Percentiles rank a stretch among this genome's conserved stretches.
Evolutionary conservation across 1,139 yeast genomes (phyloP).

Genomic region (Sporopachydermia cereana): DNA sequence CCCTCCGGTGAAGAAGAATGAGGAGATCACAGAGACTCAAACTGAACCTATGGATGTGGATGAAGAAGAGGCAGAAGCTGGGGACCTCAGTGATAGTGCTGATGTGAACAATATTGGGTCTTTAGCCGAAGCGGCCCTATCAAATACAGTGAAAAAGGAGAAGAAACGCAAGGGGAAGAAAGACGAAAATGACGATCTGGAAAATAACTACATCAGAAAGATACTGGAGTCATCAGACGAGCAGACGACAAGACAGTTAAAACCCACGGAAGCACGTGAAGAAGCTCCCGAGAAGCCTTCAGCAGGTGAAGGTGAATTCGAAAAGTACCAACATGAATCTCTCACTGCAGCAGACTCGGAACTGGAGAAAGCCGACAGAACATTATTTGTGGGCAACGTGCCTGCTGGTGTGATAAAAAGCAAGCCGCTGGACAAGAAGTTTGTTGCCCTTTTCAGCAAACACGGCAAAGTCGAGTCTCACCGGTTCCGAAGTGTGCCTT

Average conservation of each 20-base stretch:
- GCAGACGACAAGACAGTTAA: constrained; percentile 15
- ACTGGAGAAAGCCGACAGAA: constrained; percentile 74
- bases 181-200: constrained; percentile 15
- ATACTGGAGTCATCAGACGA: constrained; percentile 13
- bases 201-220: constrained; percentile 11
- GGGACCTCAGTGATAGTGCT: constrained; percentile 11
- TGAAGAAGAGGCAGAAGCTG: constrained; percentile 13
- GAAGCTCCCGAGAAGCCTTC: constrained; percentile 24
- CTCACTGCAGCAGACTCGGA: constrained; percentile 54
- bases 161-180: constrained; percentile 12
- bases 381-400: constrained; percentile 85
- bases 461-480: constrained; percentile 59
- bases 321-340: constrained; percentile 20
- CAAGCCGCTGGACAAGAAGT: constrained; percentile 47
- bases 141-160: constrained; percentile 14
- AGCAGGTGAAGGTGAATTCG: constrained; percentile 13
- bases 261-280: constrained; percentile 9
- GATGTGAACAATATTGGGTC: constrained; percentile 24
- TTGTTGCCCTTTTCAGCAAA: constrained; percentile 48
- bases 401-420: constrained; percentile 53
- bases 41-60: constrained; percentile 8
- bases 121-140: constrained; percentile 19
- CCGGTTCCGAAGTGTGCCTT: constrained; percentile 87
- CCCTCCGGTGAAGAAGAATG: no score
- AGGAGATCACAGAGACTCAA: constrained; percentile 10